Conservation (phyloP, 345 rosid species). For the Excoecaria agallocha region DNA sequence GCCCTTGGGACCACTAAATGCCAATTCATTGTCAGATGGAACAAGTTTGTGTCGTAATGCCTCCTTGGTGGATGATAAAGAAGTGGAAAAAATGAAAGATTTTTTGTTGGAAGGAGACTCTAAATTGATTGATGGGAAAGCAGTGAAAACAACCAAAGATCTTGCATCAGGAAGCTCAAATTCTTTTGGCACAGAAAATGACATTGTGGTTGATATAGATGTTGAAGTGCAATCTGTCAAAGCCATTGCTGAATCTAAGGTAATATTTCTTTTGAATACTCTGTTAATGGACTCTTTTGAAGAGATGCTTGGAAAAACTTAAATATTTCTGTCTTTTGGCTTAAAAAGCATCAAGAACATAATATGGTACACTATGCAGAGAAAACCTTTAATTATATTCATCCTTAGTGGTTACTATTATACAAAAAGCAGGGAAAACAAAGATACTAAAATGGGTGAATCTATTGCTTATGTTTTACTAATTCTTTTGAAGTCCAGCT, state of each 20-base stretch:
- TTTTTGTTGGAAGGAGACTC: conserved; percentile 16
- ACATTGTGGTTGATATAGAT: conserved; percentile 11
- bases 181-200: conserved; percentile 15
- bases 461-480: background rate
- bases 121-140: conserved; percentile 15
- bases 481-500: background rate
- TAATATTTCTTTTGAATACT: conserved; percentile 11
- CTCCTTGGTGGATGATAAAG: conserved; percentile 21
- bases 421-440: background rate
- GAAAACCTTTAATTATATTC: background rate
- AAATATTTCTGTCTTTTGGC: background rate
- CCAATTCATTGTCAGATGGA: conserved; percentile 10
- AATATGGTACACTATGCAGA: background rate
- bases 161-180: conserved; percentile 27
- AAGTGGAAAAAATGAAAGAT: conserved; percentile 12
- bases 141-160: conserved; percentile 16
- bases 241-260: conserved; percentile 30
- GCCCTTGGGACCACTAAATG: conserved; percentile 15
- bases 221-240: conserved; percentile 25
- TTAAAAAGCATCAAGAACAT: background rate
- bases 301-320: background rate
- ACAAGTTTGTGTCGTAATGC: conserved; percentile 18
- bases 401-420: background rate
- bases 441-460: background rate
- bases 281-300: background rate